Evolutionary conservation across 1,284 basidiomycete species (phyloP).

Genomic region (Heliocybe sulcata): DNA sequence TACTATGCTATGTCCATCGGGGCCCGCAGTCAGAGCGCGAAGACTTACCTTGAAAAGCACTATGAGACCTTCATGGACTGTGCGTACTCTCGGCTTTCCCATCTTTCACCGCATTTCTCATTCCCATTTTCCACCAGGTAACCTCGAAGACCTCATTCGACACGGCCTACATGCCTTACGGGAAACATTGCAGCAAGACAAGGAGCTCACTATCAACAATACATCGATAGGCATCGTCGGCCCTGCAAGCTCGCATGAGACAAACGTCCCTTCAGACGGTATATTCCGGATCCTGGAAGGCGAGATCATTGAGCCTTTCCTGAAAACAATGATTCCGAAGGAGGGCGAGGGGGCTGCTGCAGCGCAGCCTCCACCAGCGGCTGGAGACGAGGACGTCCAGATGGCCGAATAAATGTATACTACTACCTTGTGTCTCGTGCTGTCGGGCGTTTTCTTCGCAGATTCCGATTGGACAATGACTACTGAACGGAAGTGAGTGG

Average conservation of each 20-base stretch:
- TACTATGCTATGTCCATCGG: constrained; percentile 99
- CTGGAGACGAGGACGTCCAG: constrained; percentile 68
- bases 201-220: constrained; percentile 86
- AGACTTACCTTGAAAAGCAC: constrained; percentile 96
- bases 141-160: constrained; percentile 79
- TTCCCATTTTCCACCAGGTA: constrained; percentile 37
- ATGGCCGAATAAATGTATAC: constrained; percentile 52
- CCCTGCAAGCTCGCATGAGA: constrained; percentile 54
- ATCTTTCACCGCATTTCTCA: constrained; percentile 3
- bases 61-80: constrained; percentile 83
- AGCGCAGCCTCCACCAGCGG: constrained; percentile 19
- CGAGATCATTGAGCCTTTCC: constrained; percentile 61
- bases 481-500: not conserved
- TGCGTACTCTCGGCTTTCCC: constrained; percentile 37
- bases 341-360: constrained; percentile 29
- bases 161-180: constrained; percentile 91
- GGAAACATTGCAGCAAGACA: constrained; percentile 96
- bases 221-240: constrained; percentile 92
- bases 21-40: constrained; percentile 94
- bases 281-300: constrained; percentile 80
- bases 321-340: constrained; percentile 68
- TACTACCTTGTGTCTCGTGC: not conserved
- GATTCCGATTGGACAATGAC: not conserved
- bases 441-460: not conserved
- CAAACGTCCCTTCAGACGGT: constrained; percentile 37